These are phyloP conservation scores for Fusarium secorum DNA, from an alignment of 2,329 filamentous ascomycete genomes.

Conservation along the genomic window DNA sequence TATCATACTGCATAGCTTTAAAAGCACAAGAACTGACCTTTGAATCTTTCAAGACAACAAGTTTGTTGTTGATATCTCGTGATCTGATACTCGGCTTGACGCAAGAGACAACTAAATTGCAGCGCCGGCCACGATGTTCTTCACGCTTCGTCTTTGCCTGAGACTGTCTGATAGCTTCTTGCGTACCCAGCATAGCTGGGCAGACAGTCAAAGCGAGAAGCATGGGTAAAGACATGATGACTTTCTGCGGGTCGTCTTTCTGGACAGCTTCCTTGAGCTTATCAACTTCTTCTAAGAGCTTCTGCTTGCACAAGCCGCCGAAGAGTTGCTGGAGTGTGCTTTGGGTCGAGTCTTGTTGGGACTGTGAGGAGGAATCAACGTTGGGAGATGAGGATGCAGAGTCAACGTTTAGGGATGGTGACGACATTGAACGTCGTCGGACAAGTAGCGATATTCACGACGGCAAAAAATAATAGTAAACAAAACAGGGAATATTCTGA, in stretches of 20 bases:
- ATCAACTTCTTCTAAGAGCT: slow-evolving; percentile 39
- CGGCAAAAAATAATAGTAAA: slow-evolving; percentile 16
- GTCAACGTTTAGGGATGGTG: slow-evolving; percentile 20
- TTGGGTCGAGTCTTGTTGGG: slow-evolving; percentile 21
- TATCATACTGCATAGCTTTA: background rate
- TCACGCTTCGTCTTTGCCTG: slow-evolving; percentile 56
- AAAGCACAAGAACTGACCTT: slow-evolving; percentile 37
- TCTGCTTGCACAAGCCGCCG: slow-evolving; percentile 34
- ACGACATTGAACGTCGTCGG: slow-evolving; percentile 36
- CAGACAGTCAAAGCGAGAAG: slow-evolving; percentile 43
- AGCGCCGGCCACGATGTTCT: slow-evolving; percentile 57
- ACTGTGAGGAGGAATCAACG: slow-evolving; percentile 7
- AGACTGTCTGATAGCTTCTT: slow-evolving; percentile 57
- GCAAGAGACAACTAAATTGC: slow-evolving; percentile 57
- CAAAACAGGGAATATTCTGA: slow-evolving; percentile 24
- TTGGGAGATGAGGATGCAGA: slow-evolving; percentile 18
- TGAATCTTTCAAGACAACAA: slow-evolving; percentile 55
- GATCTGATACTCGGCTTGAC: slow-evolving; percentile 56
- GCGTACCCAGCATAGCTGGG: slow-evolving; percentile 54
- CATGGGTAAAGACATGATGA: slow-evolving; percentile 44
- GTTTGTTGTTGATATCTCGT: slow-evolving; percentile 53
- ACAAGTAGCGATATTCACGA: slow-evolving; percentile 19
- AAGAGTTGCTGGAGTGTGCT: slow-evolving; percentile 37
- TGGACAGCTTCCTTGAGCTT: slow-evolving; percentile 39
- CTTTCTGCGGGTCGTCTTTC: slow-evolving; percentile 39